Evolutionary conservation across 31 red algal species (phyloP).

Genomic region (Endocladia muricata): DNA sequence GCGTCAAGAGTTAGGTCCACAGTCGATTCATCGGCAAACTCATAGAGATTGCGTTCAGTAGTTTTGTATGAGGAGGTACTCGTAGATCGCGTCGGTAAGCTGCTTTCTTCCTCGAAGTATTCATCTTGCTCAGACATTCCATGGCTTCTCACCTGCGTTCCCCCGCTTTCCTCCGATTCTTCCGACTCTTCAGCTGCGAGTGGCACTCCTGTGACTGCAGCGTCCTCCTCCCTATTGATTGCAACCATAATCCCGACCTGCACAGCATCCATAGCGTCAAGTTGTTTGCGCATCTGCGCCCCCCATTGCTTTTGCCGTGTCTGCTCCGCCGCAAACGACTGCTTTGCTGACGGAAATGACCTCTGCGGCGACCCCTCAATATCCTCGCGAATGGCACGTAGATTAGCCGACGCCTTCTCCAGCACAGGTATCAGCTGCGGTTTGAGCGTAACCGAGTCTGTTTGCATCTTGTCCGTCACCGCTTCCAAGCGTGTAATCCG

Average conservation of each 20-base stretch:
- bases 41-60: neutral
- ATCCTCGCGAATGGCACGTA: constrained; percentile 18
- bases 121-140: neutral
- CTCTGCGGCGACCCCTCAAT: constrained; percentile 22
- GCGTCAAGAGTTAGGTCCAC: constrained; percentile 15
- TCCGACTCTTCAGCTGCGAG: neutral
- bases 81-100: no score
- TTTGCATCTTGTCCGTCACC: constrained; percentile 49
- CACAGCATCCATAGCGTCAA: constrained; percentile 48
- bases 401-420: constrained; percentile 7
- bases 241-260: constrained; percentile 57
- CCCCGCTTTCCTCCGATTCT: neutral
- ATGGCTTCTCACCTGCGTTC: neutral
- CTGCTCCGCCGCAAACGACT: constrained; percentile 33
- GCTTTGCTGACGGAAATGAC: constrained; percentile 12
- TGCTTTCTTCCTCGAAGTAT: neutral
- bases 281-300: constrained; percentile 35
- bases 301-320: constrained; percentile 36
- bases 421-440: constrained; percentile 39
- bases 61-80: neutral
- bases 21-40: neutral
- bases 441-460: constrained; percentile 33
- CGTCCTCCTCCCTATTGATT: constrained; percentile 42
- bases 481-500: constrained; percentile 35
- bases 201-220: constrained; percentile 10